Evolutionary conservation across 2,329 filamentous ascomycete genomes (phyloP), one percentile per base, ranked within the genome.

Genomic region (Ophiostoma quercus): DNA sequence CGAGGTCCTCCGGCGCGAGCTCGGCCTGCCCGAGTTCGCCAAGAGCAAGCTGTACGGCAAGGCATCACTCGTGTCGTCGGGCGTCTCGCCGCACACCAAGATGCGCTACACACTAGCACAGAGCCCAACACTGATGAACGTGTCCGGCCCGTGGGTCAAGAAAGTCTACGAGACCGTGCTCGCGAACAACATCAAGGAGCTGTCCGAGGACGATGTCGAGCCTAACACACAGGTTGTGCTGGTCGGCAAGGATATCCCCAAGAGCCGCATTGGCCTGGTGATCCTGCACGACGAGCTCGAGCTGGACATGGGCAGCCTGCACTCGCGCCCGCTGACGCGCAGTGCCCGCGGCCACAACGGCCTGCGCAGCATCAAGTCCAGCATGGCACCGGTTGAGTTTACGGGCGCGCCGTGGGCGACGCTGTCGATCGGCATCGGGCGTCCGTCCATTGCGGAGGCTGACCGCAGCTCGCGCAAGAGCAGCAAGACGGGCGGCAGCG

Each of bases 281-380:
- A 81, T 98, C 14, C 82, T 98, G 25, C 93, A 98, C 78, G 94
- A 98, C 77, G 94, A 98, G 77, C 80, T 98, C 43, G 94, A 97
- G 75, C 83, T 86, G 60, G 81, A 84, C 2, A 76, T 93, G 1
- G 93, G 93, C 0, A 83, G 84, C 47, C 84, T 96, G 16, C 86
- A 82, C 67, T 82, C 92, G 6, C 85, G 85, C 70, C 82, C 83
- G 32, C 92, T 90, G 77, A 82, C 84, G 2, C 79, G 83, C 69
- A 92, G 90, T 75, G 82, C 87, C 51, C 84, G 85, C 11, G 91
- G 91, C 0, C 91, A 94, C 78, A 92, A 92, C 74, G 91, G 91
- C 1, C 77, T 94, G 74, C 90, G 88, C 77, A 91, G 89, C 75
- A 83, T 90, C 68, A 84, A 87, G 69, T 79, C 81, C 22, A 80